Evolutionary conservation across 345 rosid species (phyloP).

Genomic region (Anastatica hierochuntica): DNA sequence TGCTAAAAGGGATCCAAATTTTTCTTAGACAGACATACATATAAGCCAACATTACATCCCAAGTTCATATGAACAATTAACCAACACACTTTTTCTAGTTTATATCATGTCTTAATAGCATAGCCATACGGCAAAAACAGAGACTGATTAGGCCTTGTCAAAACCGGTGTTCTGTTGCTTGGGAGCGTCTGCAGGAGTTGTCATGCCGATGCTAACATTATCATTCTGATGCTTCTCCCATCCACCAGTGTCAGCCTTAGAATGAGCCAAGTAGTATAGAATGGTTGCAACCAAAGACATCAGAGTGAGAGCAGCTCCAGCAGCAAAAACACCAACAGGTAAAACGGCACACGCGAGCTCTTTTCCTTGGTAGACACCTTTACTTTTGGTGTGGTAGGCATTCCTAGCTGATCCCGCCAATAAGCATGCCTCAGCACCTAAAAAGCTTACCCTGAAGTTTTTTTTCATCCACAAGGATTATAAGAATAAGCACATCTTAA

Average conservation of each 20-base stretch:
- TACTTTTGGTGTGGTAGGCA: slow-evolving; percentile 79
- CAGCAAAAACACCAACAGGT: slow-evolving; percentile 89
- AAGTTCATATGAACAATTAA: slow-evolving; percentile 21
- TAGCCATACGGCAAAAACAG: slow-evolving; percentile 4
- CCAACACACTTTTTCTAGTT: slow-evolving; percentile 1
- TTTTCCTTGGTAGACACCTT: slow-evolving; percentile 36
- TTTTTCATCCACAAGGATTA: too few species aligned
- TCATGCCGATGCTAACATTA: slow-evolving; percentile 48
- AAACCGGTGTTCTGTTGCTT: slow-evolving; percentile 38
- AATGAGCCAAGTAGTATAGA: slow-evolving; percentile 74
- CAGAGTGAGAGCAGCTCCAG: slow-evolving; percentile 80
- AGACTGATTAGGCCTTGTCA: slow-evolving; percentile 31
- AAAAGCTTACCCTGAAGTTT: slow-evolving; percentile 59
- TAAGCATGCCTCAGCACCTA: slow-evolving; percentile 93
- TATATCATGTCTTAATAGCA: too few species aligned
- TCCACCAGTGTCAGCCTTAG: slow-evolving; percentile 88
- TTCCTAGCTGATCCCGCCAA: slow-evolving; percentile 83
- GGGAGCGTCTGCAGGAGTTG: slow-evolving; percentile 27
- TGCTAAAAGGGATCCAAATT: too few species aligned
- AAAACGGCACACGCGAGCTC: slow-evolving; percentile 68
- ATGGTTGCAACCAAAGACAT: slow-evolving; percentile 54
- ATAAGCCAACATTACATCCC: slow-evolving; percentile 12
- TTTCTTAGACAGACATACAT: not conserved
- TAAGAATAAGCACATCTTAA: too few species aligned
- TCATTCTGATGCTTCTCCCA: slow-evolving; percentile 87